These are phyloP conservation scores for Penicillium canescens DNA, from an alignment of 495 filamentous ascomycete genomes.

Conservation along the genomic window DNA sequence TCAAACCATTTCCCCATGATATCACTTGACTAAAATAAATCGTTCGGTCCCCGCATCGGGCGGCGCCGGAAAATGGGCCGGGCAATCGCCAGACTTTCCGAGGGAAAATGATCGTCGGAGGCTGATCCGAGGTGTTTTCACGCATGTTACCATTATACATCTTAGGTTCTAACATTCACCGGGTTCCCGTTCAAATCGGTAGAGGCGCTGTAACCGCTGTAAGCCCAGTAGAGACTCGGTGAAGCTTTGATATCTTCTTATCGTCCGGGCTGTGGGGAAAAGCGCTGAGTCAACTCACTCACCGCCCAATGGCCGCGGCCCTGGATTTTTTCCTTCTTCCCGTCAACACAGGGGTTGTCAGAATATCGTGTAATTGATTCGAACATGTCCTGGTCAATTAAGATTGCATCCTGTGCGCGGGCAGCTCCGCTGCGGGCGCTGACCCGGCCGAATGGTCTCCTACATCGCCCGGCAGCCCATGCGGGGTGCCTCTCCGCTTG, in stretches of 20 bases:
- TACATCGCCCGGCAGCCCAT: slow-evolving; percentile 28
- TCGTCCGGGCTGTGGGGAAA: slow-evolving; percentile 12
- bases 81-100: slow-evolving; percentile 18
- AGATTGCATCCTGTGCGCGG: slow-evolving; percentile 36
- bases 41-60: slow-evolving; percentile 5
- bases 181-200: background rate
- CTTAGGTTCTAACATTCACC: background rate
- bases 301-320: slow-evolving; percentile 21
- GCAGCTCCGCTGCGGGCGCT: slow-evolving; percentile 34
- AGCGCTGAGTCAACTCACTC: slow-evolving; percentile 25
- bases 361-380: slow-evolving; percentile 2
- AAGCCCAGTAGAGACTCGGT: background rate
- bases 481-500: slow-evolving; percentile 30
- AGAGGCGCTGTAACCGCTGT: background rate
- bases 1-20: background rate
- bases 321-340: slow-evolving; percentile 13
- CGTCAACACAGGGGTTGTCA: background rate
- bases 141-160: background rate
- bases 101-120: slow-evolving; percentile 14
- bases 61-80: slow-evolving; percentile 8
- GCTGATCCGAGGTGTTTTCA: background rate
- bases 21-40: slow-evolving; percentile 2
- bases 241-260: slow-evolving; percentile 11
- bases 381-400: slow-evolving; percentile 40
- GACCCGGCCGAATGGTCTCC: slow-evolving; percentile 37